Evolutionary conservation across 371 early-diverging fungal species (phyloP), one percentile per base, ranked within the genome.

Genomic region (Mycotypha africana): DNA sequence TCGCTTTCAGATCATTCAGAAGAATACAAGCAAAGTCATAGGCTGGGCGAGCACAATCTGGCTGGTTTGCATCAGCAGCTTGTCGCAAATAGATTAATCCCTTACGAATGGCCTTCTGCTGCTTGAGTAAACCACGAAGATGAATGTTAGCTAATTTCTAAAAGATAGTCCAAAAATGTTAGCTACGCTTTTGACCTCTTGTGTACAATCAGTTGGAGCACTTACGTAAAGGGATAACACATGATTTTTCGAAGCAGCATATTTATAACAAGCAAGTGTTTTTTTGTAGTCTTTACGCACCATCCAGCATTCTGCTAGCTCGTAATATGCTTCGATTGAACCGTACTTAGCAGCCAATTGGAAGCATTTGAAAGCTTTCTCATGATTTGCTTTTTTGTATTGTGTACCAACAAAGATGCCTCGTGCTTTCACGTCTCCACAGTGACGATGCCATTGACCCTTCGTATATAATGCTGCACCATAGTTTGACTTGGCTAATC

Each of bases 221-320:
- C 71, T 58, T 85, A 82, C 82, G 53, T 81, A 85, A 63, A 82
- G 79, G n/a, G 84, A 79, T 41, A 76, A 56, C 26, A 78, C 68
- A 57, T 86, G 78, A 45, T 88, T 78, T 42, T 84, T 67, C 37
- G 78, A 70, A 6, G 91, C 88, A 0, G 89, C 86, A 56, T 78
- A 78, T 57, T 78, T 74, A 69, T 86, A 92, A 53, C 81, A 81
- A 43, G 82, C 74, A 17, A 88, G 65, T 0, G 92, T 81, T 42
- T 84, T 81, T 42, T 63, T 71, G 26, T 56, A 63, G 42, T 85
- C 81, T 45, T 75, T 76, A 38, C 76, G 76, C 22, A 70, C 67
- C 52, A 87, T 89, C 35, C 49, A 64, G 19, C 57, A 64, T 37
- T 59, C 55, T 4, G 59, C 70, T 17, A 70, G 34, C 32, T 62